Percentiles rank a stretch among this genome's conserved stretches.
Evolutionary conservation across 2,329 filamentous ascomycete genomes (phyloP).

Genomic region (Rhynchosporium graminicola): DNA sequence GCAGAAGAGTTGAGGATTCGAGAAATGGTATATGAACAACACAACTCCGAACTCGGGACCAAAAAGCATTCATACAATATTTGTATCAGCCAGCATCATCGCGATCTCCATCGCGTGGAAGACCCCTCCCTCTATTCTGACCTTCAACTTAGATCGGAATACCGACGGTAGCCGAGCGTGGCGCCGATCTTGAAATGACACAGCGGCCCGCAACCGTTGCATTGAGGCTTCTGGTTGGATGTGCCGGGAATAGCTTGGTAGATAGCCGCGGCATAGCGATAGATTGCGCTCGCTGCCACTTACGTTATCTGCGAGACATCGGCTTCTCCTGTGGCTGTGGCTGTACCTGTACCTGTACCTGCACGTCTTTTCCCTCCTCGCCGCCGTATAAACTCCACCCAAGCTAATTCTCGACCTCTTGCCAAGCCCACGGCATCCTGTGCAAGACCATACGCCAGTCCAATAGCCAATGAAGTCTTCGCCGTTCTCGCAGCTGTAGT

Average conservation of each 20-base stretch:
- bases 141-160: background rate
- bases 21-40: conserved; percentile 4
- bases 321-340: background rate
- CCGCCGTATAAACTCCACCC: conserved; percentile 60
- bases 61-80: background rate
- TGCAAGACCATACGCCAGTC: conserved; percentile 74
- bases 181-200: too few relatives aligned
- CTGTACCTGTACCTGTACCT: too few relatives aligned
- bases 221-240: background rate
- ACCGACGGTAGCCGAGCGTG: background rate
- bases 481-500: conserved; percentile 76
- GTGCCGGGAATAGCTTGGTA: conserved; percentile 4
- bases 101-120: too few relatives aligned
- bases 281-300: background rate
- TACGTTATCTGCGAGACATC: background rate
- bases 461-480: conserved; percentile 75
- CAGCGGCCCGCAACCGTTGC: too few relatives aligned
- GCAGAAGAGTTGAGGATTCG: background rate
- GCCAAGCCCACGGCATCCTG: conserved; percentile 74
- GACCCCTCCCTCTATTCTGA: too few relatives aligned
- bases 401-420: conserved; percentile 72
- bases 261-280: conserved; percentile 6
- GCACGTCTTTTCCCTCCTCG: conserved; percentile 41
- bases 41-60: conserved; percentile 6
- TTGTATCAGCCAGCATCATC: too few relatives aligned